Base-by-base conservation (phyloP, 345 rosid species). In the Abelmoschus esculentus region DNA sequence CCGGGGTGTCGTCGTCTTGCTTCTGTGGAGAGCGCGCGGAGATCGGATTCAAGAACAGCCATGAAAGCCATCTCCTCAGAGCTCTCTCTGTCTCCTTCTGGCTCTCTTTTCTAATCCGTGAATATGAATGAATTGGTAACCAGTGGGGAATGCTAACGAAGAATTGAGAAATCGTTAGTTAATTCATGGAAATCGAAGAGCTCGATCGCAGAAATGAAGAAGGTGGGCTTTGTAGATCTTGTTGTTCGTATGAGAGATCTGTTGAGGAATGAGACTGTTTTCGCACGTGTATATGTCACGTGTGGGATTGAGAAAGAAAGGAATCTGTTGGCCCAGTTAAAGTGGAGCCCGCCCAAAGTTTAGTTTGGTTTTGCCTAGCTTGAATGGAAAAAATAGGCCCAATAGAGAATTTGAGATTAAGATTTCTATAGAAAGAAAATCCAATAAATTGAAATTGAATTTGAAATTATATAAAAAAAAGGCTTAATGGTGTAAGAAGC, bases 41-140 rank as follows among this genome's bases (percentile, higher is more conserved):
- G 99, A 86, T 95, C 99, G 68, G 97, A 86, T 76, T 95, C 99
- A 76, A 95, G 76, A 5, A 89, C 97, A 42, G 96, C 90, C 91
- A 90, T 90, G 80, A 91, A 82, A 75, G 96, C 93, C 99, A 91
- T 95, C 70, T 71, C 72, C 68, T 32, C 72, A 67, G 60, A 73
- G 29, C 31, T 9, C 58, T 66, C 58, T 15, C 70, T 49, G 40
- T 66, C 36, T 50, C 70, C 29, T 19, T 66, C 2, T 40, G 44
- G 11, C 44, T 40, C 42, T 47, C 57, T 28, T 28, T 34, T 31
- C 17, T 67, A 1, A n/a, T 67, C 31, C 3, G n/a, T 52, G 57
- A 67, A 34, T 67, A 14, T 31, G 26, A 52, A 67, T 53, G n/a
- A 31, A 50, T 34, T 2, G 8, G 9, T 44, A 50, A 15, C 44